Conservation (phyloP, 352 stramenopile species). For the Phytopythium cucurbitacearum region DNA sequence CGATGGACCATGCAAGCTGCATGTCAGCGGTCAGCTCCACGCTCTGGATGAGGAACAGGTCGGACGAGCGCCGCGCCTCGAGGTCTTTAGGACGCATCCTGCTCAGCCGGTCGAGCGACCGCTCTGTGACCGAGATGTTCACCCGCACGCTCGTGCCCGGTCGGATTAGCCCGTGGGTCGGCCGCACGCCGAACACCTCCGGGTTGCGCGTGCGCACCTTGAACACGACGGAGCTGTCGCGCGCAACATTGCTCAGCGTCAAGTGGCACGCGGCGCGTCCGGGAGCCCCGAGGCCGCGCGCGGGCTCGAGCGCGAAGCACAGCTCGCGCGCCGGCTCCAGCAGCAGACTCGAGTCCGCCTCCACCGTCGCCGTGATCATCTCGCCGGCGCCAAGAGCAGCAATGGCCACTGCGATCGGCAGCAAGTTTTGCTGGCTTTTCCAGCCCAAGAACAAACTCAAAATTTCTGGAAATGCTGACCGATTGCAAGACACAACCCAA, state of each 20-base stretch:
- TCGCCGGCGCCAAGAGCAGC: neutral
- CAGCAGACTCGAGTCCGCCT: slow-evolving; percentile 66
- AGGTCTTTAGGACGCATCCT: slow-evolving; percentile 29
- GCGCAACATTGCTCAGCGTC: slow-evolving; percentile 66
- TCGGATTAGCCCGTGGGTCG: slow-evolving; percentile 52
- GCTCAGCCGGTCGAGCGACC: slow-evolving; percentile 23
- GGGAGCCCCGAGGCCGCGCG: neutral
- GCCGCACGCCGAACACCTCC: slow-evolving; percentile 71
- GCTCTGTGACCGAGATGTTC: slow-evolving; percentile 29
- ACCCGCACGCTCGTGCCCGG: slow-evolving; percentile 32
- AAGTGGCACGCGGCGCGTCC: slow-evolving; percentile 12
- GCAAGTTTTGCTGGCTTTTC: neutral
- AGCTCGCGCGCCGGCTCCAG: slow-evolving; percentile 63
- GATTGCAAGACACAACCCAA: too few species aligned
- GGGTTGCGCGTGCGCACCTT: slow-evolving; percentile 76
- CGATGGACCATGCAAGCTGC: slow-evolving; percentile 16
- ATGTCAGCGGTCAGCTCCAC: slow-evolving; percentile 41
- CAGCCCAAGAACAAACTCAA: too few species aligned
- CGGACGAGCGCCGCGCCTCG: slow-evolving; percentile 25
- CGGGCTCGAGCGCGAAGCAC: slow-evolving; percentile 24
- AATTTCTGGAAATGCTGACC: too few species aligned
- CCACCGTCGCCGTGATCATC: slow-evolving; percentile 74
- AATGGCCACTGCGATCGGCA: neutral
- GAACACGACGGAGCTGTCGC: slow-evolving; percentile 54
- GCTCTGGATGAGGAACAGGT: slow-evolving; percentile 59